Evolutionary conservation across 371 early-diverging fungal genomes (phyloP).

Genomic region (Mucor velutinosus): DNA sequence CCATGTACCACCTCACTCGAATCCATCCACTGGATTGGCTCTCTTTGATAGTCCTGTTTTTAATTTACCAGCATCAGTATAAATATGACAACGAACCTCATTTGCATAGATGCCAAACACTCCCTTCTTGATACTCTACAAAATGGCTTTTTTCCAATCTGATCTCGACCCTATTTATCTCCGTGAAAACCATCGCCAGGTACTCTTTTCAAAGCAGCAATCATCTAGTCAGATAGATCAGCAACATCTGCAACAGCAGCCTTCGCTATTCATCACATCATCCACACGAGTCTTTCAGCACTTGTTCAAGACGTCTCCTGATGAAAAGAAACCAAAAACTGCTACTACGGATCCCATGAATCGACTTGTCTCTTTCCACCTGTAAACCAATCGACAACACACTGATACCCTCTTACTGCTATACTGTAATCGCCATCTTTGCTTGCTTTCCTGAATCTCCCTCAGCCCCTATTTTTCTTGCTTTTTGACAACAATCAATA

Average conservation of each 20-base stretch:
- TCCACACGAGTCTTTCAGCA: slow-evolving; percentile 5
- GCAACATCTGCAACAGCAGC: not conserved
- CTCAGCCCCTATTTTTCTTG: not conserved
- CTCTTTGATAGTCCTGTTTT: not conserved
- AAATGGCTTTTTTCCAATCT: slow-evolving; percentile 24
- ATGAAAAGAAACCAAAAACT: slow-evolving; percentile 3
- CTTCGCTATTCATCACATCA: not conserved
- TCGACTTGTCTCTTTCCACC: slow-evolving; percentile 21
- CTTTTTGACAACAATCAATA: not conserved
- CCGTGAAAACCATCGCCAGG: slow-evolving; percentile 20
- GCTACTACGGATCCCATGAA: slow-evolving; percentile 22
- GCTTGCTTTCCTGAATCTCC: not conserved
- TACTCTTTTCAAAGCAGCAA: not conserved
- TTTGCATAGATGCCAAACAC: not conserved
- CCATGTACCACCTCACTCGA: not conserved
- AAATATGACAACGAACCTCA: not conserved
- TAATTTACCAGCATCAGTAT: not conserved
- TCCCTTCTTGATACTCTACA: not conserved
- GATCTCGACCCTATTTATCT: slow-evolving; percentile 24
- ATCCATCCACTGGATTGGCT: not conserved
- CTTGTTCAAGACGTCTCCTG: slow-evolving; percentile 11
- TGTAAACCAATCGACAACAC: slow-evolving; percentile 4
- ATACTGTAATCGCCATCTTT: not conserved
- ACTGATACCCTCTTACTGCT: not conserved
- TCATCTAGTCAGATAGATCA: not conserved